Base-by-base conservation (phyloP, 208 protist species). In the Leishmania guyanensis region DNA sequence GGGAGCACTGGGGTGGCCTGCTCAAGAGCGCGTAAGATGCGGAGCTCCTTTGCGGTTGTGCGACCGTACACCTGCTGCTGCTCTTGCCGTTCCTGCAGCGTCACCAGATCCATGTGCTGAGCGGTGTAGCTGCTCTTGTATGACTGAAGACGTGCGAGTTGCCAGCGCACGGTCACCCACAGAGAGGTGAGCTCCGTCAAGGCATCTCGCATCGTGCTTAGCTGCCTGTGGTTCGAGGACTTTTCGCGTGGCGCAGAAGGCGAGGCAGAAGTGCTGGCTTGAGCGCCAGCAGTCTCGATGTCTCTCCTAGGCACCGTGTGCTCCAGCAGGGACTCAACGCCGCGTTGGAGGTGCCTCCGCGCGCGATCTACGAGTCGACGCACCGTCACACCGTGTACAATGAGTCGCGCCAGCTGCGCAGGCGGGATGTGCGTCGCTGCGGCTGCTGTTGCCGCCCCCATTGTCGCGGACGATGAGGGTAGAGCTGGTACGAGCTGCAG, bases 41-140 rank as follows among this genome's bases (percentile, higher is more conserved):
- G 92, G 8, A 83, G 77, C 73, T 96, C 94, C 84, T 97, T 97
- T 50, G 87, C 84, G 26, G 94, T 92, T 1, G 86, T 78, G 16
- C 83, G 83, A 56, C 94, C 94, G 84, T 92, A 97, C 20, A 95
- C 84, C 56, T 82, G 82, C n/a, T 88, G 83, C 68, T 93, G 86
- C 20, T 85, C 81, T 51, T 97, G 92, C 17, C 94, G 91, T 65
- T 83, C 82, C 58, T 88, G 86, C 33, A 97, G 71, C 46, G 87
- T 86, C 51, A 86, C 86, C n/a, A 95, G 77, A 77, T 97, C 89
- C n/a, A 84, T 79, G 65, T 88, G 79, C 20, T 90, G 90, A 60
- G 90, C 81, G 50, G 86, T n/a, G 76, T 92, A 87, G 66, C 79
- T 86, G 64, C 75, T 75, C 48, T 80, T 80, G 80, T 91, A 87